These are phyloP conservation scores for Vigna nakashimae DNA, from an alignment of 306 rosid genomes.

Conservation along the genomic window DNA sequence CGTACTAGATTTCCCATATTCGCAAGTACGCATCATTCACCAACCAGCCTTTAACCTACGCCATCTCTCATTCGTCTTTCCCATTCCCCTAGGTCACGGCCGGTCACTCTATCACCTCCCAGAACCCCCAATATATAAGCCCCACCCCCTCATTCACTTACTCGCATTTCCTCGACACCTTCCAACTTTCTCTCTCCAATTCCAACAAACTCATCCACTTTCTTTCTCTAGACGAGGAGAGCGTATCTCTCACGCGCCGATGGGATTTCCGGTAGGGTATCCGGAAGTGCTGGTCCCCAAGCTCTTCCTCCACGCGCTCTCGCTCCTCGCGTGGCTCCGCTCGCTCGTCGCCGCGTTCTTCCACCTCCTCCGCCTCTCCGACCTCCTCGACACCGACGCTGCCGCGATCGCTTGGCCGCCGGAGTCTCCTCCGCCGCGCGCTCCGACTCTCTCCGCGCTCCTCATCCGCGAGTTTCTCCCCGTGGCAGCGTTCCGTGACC, in stretches of 20 bases:
- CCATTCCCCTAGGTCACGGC: not conserved
- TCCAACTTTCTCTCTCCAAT: not conserved
- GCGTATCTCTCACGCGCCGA: conserved; percentile 24
- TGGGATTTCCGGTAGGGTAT: conserved; percentile 91
- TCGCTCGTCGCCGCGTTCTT: conserved; percentile 63
- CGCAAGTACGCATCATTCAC: not conserved
- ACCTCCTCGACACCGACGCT: conserved; percentile 64
- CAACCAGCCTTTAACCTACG: not conserved
- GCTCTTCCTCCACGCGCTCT: conserved; percentile 64
- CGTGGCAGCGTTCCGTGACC: conserved; percentile 53
- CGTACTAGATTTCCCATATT: not conserved
- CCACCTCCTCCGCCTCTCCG: conserved; percentile 70
- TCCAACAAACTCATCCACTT: not conserved
- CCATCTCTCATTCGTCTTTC: conserved; percentile 19
- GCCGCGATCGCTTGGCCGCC: conserved; percentile 21
- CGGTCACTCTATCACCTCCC: conserved; percentile 3
- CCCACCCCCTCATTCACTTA: not conserved
- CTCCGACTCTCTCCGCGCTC: conserved; percentile 57
- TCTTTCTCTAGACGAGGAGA: not conserved
- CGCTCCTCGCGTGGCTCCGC: conserved; percentile 68
- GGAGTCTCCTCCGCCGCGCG: not conserved
- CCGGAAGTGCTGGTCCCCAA: conserved; percentile 72
- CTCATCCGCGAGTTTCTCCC: conserved; percentile 82
- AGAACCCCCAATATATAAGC: not conserved
- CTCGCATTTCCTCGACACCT: not conserved